phyloP scores from a whole-genome alignment of 257 asterid genomes.

The Apocynum venetum region DNA sequence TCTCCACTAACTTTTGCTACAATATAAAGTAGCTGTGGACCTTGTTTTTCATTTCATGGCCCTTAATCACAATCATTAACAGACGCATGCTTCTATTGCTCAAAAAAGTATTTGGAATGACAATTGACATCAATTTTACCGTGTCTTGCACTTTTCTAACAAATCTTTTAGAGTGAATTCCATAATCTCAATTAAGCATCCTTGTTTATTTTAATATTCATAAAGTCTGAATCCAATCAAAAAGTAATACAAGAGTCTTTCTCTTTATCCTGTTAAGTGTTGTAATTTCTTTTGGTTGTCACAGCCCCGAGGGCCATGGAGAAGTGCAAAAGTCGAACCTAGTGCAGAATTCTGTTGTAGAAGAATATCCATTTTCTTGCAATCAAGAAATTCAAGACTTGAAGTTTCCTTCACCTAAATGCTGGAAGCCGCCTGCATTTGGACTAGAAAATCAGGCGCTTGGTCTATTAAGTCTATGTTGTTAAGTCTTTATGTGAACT shows the following conservation, averaged over 20 bases:
- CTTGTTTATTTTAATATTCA: background rate
- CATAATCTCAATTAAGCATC: background rate
- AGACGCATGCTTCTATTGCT: constrained; percentile 8
- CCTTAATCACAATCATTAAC: constrained; percentile 13
- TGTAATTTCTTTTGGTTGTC: background rate
- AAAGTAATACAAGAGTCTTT: background rate
- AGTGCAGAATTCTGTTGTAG: constrained; percentile 12
- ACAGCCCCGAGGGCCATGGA: constrained; percentile 28
- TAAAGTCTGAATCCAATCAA: constrained; percentile 1
- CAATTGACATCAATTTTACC: background rate
- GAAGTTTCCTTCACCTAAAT: background rate
- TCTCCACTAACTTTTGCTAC: background rate
- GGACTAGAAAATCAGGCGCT: constrained; percentile 12
- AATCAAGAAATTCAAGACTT: constrained; percentile 6
- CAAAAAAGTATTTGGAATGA: constrained; percentile 10
- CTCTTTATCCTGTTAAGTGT: background rate
- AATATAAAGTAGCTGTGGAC: constrained; percentile 3
- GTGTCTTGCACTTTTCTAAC: constrained; percentile 10
- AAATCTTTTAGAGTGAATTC: background rate
- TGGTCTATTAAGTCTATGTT: constrained; percentile 5
- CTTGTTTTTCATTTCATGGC: background rate
- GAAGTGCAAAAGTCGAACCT: constrained; percentile 20
- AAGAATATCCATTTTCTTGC: constrained; percentile 4
- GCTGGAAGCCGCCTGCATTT: constrained; percentile 15
- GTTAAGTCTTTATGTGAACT: constrained; percentile 15